These are phyloP conservation scores for Apophysomyces sp. DNA, from an alignment of 371 early-diverging fungal genomes.

Conservation along the genomic window DNA sequence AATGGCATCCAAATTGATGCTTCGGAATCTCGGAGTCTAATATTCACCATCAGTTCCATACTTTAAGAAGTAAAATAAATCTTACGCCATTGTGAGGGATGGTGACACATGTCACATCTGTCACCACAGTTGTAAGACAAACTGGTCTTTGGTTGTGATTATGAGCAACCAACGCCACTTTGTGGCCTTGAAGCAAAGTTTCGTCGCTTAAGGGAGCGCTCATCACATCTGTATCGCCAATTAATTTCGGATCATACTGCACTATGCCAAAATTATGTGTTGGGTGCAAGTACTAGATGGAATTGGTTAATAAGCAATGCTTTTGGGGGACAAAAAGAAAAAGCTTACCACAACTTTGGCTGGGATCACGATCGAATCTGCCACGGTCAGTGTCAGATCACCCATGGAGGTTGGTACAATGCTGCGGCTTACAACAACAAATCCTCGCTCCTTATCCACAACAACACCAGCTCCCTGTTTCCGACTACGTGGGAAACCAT, in stretches of 20 bases:
- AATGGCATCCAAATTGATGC: conserved; percentile 81
- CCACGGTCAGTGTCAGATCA: conserved; percentile 74
- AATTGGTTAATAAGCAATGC: neutral
- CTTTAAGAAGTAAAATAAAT: neutral
- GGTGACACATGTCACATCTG: conserved; percentile 76
- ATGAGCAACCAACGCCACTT: conserved; percentile 69
- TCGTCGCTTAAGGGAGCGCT: conserved; percentile 63
- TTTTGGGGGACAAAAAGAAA: neutral
- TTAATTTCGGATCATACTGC: conserved; percentile 70
- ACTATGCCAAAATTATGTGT: conserved; percentile 78
- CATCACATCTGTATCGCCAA: conserved; percentile 72
- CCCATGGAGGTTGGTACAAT: conserved; percentile 75
- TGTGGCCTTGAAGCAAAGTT: conserved; percentile 62
- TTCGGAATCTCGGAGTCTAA: conserved; percentile 81
- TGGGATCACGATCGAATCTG: conserved; percentile 77
- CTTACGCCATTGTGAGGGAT: conserved; percentile 74
- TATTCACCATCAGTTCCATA: neutral
- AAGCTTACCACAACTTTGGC: conserved; percentile 59
- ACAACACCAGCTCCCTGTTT: conserved; percentile 76
- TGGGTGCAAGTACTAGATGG: conserved; percentile 72
- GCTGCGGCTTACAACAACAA: conserved; percentile 70
- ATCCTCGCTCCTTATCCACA: conserved; percentile 68
- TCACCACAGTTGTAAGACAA: conserved; percentile 71
- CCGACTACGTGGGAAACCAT: conserved; percentile 66
- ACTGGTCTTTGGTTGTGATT: conserved; percentile 82